Base-by-base conservation (phyloP, 2,329 filamentous ascomycete genomes). In the Triangularia verruculosa region DNA sequence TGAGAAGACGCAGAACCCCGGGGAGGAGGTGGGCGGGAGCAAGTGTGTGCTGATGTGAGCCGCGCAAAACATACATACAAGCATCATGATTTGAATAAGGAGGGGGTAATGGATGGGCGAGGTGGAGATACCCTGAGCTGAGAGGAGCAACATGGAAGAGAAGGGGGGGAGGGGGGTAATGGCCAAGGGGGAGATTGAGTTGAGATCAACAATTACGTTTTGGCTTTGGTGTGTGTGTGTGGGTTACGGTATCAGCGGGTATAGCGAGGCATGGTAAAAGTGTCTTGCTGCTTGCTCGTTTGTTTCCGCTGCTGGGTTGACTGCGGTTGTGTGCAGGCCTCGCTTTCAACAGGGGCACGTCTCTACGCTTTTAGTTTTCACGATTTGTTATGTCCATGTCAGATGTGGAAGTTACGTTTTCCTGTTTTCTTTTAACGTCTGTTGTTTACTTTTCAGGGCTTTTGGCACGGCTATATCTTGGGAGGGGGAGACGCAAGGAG, bases 1-100 rank as follows among this genome's bases (percentile, higher is more conserved):
- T 67, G 95, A 99, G 79, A 96, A 96, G 79, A 88, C 89, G 25
- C 91, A 96, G 78, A 96, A 96, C 74, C 93, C 94, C 1, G 88
- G 88, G 72, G 92, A 97, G 78, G 89, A 92, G 7, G 82, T 92
- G 25, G 89, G 88, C 62, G 89, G 89, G 62, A 87, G 87, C 72
- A 97, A 96, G 79, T 98, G 95, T 77, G 72, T 76, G 62, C 76
- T 97, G 71, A 98, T 99, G 95, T 99, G 82, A 84, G 67, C 11
- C 8, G 12, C 2, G 7, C 20, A 5, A 17, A 7, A n/a, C n/a
- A n/a, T n/a, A n/a, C n/a, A n/a, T n/a, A n/a, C n/a, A n/a, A 28
- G 27, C 27, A 28, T 28, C 20, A 51, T 6, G 43, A 20, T 7
- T 24, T 32, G 52, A 15, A 47, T 17, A 8, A 25, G 30, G 39